Base-by-base conservation (phyloP, 768 basidiomycete species). In the Hygrophorus russula region DNA sequence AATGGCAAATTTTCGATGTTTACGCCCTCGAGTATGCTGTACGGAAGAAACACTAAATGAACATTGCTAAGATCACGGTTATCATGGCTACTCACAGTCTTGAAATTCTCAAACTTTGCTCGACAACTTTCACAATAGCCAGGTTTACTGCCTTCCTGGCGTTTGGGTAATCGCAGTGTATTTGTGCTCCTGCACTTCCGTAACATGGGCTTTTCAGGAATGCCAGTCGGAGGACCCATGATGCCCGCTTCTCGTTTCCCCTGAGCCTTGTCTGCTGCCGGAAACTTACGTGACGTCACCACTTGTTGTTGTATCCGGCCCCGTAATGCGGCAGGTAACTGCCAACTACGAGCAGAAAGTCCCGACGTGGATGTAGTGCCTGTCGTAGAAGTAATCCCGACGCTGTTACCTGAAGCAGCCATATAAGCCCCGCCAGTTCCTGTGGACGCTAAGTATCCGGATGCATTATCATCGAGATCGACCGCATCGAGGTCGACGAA, bases 51-150 rank as follows among this genome's bases (percentile, higher is more conserved):
- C 32, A 42, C 12, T 10, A 36, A 34, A 40, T 20, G 45, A 43
- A 33, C 41, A 19, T 15, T 37, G 46, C 1, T 36, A 29, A 42
- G 14, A 48, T 27, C 29, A 43, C 45, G 7, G 14, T 20, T 6
- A 29, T 24, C 40, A 28, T 42, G 17, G 46, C 19, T 18, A 69
- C 80, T 56, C 53, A 96, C 94, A 51, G 67, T 62, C 48, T 76
- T 74, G 53, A 98, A 94, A 60, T 94, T 83, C 0, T 83, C 80
- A 55, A 93, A 99, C 60, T 90, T 90, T 44, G 71, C 56, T 31
- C 94, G 76, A 60, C 96, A 99, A 58, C 91, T 93, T 62, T 99
- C 96, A 60, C 96, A 99, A 61, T 97, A 98, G 4, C 96, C 96
- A 4, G 93, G 84, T 54, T 96, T 97, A 49, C 73, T 78, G 13